Evolutionary conservation across 805 yeast species (phyloP).

Genomic region (Metschnikowia reukaufii): DNA sequence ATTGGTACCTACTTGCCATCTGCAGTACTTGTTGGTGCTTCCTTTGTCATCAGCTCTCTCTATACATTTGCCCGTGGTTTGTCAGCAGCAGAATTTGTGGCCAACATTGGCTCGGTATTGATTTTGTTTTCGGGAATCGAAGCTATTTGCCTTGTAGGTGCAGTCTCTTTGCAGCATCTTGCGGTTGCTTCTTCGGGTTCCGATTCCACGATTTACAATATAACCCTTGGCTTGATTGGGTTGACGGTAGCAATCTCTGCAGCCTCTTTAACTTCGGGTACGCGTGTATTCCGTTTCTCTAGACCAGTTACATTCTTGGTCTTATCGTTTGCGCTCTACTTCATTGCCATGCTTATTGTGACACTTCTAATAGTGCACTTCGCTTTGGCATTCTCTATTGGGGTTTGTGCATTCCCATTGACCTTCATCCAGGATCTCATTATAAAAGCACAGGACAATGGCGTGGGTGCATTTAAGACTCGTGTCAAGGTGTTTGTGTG

Average conservation of each 20-base stretch:
- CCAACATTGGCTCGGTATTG: slow-evolving; percentile 26
- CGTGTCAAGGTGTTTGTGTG: slow-evolving; percentile 32
- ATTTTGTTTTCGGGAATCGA: slow-evolving; percentile 31
- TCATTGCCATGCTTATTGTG: slow-evolving; percentile 65
- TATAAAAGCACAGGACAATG: slow-evolving; percentile 14
- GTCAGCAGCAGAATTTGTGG: slow-evolving; percentile 21
- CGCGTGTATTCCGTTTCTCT: slow-evolving; percentile 15
- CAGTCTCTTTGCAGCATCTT: slow-evolving; percentile 29
- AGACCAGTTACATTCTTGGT: slow-evolving; percentile 26
- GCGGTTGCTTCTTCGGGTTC: slow-evolving; percentile 8
- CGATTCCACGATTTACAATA: not conserved
- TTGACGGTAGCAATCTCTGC: slow-evolving; percentile 5
- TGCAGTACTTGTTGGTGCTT: slow-evolving; percentile 67
- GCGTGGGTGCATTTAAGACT: slow-evolving; percentile 10
- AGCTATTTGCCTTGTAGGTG: slow-evolving; percentile 22
- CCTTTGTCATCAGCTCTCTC: slow-evolving; percentile 69
- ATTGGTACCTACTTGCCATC: slow-evolving; percentile 92
- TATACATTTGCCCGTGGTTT: slow-evolving; percentile 52
- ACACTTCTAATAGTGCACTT: slow-evolving; percentile 81
- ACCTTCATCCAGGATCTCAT: slow-evolving; percentile 52
- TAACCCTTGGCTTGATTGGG: slow-evolving; percentile 1
- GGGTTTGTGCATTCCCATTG: slow-evolving; percentile 73
- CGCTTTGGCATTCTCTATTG: slow-evolving; percentile 71
- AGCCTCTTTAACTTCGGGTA: slow-evolving; percentile 1
- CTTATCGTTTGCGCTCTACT: slow-evolving; percentile 50